Percentiles rank a stretch among this genome's conserved stretches.
Conservation (phyloP, 169 alveolate genomes). For the Cyclospora cayetanensis region DNA sequence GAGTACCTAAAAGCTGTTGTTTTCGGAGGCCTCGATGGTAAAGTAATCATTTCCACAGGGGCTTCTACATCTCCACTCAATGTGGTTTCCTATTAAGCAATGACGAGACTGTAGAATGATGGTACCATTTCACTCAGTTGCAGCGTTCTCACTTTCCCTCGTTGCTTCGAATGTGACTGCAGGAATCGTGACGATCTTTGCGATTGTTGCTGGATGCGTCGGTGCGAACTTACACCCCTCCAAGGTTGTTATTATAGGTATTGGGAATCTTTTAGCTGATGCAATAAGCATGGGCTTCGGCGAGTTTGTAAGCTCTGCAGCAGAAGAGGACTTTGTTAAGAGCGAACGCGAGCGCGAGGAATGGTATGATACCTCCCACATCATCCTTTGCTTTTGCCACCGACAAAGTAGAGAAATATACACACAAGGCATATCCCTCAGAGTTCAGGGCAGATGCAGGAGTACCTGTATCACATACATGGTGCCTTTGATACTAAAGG, state of each 20-base stretch:
- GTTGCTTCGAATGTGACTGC: not conserved
- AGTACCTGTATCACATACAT: no score
- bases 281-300: conserved; percentile 93
- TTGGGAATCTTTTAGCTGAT: conserved; percentile 91
- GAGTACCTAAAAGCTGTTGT: conserved; percentile 87
- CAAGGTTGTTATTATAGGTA: conserved; percentile 86
- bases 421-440: no score
- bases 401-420: no score
- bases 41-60: not conserved
- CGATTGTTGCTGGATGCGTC: conserved; percentile 91
- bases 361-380: conserved; percentile 71
- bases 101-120: not conserved
- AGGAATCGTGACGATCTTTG: conserved; percentile 91
- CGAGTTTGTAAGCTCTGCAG: conserved; percentile 86
- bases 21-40: conserved; percentile 92
- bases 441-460: no score
- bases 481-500: no score
- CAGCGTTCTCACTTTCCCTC: no score
- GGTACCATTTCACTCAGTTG: not conserved
- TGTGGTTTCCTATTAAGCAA: not conserved
- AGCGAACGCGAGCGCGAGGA: conserved; percentile 85
- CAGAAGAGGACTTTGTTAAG: conserved; percentile 84
- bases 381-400: not conserved
- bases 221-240: conserved; percentile 91
- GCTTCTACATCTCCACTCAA: not conserved